A percentile compares a stretch with the other conserved stretches of the same genome.
These are phyloP conservation scores for Danielozyma ontarioensis DNA, from an alignment of 805 yeast species.

Conservation along the genomic window DNA sequence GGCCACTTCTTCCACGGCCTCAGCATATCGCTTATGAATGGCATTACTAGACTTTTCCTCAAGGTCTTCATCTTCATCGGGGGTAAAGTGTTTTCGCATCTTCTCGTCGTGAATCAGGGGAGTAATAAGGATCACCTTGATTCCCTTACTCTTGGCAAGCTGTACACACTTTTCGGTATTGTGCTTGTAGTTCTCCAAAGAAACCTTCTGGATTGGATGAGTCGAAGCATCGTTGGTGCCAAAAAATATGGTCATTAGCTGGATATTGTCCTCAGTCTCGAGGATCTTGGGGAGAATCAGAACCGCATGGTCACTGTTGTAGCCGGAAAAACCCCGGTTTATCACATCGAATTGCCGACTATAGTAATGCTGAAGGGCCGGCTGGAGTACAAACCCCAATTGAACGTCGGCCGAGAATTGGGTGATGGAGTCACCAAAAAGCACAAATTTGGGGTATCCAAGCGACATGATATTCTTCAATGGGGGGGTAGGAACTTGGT, in stretches of 20 bases:
- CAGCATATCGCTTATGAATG: constrained; percentile 44
- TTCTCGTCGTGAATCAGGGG: constrained; percentile 54
- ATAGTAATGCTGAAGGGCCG: constrained; percentile 48
- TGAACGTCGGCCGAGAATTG: constrained; percentile 43
- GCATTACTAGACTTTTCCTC: constrained; percentile 38
- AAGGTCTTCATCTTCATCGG: background rate
- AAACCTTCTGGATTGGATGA: constrained; percentile 38
- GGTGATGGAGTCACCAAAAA: constrained; percentile 72
- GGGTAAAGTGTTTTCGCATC: constrained; percentile 14
- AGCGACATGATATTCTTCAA: background rate
- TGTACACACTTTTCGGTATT: constrained; percentile 45
- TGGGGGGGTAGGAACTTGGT: too few relatives aligned
- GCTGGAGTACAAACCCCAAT: constrained; percentile 42
- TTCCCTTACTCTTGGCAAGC: constrained; percentile 33
- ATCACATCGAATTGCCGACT: constrained; percentile 61
- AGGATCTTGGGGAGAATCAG: constrained; percentile 38
- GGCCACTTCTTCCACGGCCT: constrained; percentile 45
- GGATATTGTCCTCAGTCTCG: constrained; percentile 31
- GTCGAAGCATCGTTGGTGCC: constrained; percentile 69
- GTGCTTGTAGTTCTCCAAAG: constrained; percentile 40
- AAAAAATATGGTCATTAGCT: constrained; percentile 59
- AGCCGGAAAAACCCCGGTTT: constrained; percentile 75
- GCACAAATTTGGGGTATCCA: constrained; percentile 37
- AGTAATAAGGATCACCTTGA: constrained; percentile 55
- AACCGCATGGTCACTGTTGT: constrained; percentile 58